Evolutionary conservation across 2,329 filamentous ascomycete species (phyloP).

Genomic region (Arthrobotrys sinensis): DNA sequence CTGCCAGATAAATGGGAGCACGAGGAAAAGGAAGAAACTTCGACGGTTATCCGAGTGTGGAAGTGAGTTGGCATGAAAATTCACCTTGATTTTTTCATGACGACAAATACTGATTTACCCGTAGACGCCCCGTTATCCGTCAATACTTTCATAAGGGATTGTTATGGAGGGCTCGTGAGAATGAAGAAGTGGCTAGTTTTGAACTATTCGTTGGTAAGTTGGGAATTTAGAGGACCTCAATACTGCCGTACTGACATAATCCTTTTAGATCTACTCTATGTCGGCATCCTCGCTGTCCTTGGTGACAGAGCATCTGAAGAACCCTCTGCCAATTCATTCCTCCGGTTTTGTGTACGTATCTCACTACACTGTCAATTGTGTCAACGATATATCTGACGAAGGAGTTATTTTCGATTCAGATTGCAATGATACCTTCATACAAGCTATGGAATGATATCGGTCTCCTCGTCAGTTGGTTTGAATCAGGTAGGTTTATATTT

Average conservation of each 20-base stretch:
- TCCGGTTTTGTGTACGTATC: slow-evolving; percentile 70
- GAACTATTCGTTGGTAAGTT: slow-evolving; percentile 78
- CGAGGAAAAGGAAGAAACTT: slow-evolving; percentile 62
- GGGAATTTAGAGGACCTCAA: background rate
- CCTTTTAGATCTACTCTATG: slow-evolving; percentile 64
- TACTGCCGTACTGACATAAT: background rate
- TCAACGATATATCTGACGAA: background rate
- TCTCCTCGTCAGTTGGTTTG: slow-evolving; percentile 75
- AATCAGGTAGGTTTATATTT: slow-evolving; percentile 66
- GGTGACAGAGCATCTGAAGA: slow-evolving; percentile 75
- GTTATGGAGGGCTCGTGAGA: slow-evolving; percentile 74
- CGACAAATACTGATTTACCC: slow-evolving; percentile 66
- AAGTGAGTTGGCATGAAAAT: slow-evolving; percentile 25
- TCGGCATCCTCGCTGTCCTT: slow-evolving; percentile 77
- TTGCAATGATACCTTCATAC: slow-evolving; percentile 76
- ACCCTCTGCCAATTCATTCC: slow-evolving; percentile 72
- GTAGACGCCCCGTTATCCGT: slow-evolving; percentile 74
- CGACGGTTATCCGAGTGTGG: slow-evolving; percentile 46
- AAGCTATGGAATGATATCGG: slow-evolving; percentile 77
- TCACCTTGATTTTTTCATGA: slow-evolving; percentile 63
- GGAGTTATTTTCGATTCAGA: slow-evolving; percentile 61
- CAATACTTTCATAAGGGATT: slow-evolving; percentile 79
- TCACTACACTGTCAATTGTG: background rate
- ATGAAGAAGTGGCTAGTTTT: slow-evolving; percentile 76
- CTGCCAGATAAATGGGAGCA: slow-evolving; percentile 64